These are phyloP conservation scores for Neurospora sp. DNA, from an alignment of 2,329 filamentous ascomycete genomes.

Conservation along the genomic window DNA sequence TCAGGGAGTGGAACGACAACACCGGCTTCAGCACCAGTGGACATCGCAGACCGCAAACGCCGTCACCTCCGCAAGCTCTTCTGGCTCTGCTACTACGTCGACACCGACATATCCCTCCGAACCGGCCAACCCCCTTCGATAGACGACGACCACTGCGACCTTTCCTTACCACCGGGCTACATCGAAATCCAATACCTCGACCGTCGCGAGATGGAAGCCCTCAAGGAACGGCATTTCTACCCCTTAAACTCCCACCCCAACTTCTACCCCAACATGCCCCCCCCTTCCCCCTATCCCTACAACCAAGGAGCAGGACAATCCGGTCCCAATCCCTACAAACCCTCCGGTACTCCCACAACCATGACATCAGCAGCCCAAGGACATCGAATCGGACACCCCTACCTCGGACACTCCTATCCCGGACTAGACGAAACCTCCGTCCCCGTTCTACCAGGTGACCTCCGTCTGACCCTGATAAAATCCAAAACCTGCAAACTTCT, in stretches of 20 bases:
- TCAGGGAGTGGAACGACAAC: not conserved
- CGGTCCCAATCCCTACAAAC: not conserved
- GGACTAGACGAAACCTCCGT: conserved; percentile 16
- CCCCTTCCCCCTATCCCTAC: not conserved
- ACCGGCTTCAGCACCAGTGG: not conserved
- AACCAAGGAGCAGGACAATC: not conserved
- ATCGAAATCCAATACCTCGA: conserved; percentile 22
- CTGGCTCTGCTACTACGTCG: conserved; percentile 44
- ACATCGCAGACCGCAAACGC: conserved; percentile 18
- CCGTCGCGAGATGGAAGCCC: not conserved
- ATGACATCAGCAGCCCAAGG: not conserved
- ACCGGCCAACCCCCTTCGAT: conserved; percentile 43
- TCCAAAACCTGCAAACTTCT: conserved; percentile 37
- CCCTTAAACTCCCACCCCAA: not conserved
- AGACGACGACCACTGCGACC: conserved; percentile 41
- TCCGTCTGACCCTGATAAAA: conserved; percentile 41
- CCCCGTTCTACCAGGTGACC: conserved; percentile 35
- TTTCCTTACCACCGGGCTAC: conserved; percentile 36
- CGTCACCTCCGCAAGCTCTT: conserved; percentile 34
- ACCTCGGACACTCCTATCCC: not conserved
- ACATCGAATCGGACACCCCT: not conserved
- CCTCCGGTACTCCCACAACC: not conserved
- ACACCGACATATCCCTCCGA: conserved; percentile 46
- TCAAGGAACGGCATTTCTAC: not conserved
- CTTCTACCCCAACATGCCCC: not conserved